Percentiles rank a stretch among this genome's conserved stretches.
Evolutionary conservation across 2,329 filamentous ascomycete genomes (phyloP).

Genomic region (Penicillium vulpinum): DNA sequence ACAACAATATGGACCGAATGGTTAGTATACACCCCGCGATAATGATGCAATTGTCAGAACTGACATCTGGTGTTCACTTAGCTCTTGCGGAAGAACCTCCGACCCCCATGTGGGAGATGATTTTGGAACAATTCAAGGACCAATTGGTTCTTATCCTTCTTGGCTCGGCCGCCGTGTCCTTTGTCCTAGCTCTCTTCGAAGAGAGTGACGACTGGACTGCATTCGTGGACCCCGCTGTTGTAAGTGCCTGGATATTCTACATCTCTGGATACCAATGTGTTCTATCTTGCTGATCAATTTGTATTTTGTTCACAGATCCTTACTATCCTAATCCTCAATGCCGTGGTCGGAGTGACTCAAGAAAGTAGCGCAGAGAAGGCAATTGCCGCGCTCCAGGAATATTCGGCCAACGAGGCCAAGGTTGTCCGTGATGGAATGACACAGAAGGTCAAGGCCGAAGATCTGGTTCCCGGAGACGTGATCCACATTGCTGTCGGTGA

Average conservation of each 20-base stretch:
- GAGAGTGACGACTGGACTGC: conserved; percentile 92
- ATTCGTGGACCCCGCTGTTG: conserved; percentile 93
- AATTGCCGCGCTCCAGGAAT: conserved; percentile 96
- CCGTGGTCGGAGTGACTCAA: conserved; percentile 95
- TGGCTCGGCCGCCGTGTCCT: conserved; percentile 88
- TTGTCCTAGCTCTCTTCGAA: conserved; percentile 89
- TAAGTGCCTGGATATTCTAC: conserved; percentile 53
- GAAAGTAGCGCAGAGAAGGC: conserved; percentile 98
- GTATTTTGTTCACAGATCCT: conserved; percentile 65
- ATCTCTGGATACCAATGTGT: neutral
- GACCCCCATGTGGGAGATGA: conserved; percentile 92
- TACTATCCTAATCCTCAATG: conserved; percentile 94
- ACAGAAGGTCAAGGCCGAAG: conserved; percentile 87
- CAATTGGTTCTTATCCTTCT: conserved; percentile 95
- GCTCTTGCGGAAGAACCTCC: conserved; percentile 85
- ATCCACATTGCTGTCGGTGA: conserved; percentile 86
- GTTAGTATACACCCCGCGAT: conserved; percentile 40
- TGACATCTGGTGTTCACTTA: conserved; percentile 35
- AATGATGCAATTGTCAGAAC: conserved; percentile 9
- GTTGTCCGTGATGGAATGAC: conserved; percentile 82
- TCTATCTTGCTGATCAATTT: conserved; percentile 17
- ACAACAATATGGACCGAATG: conserved; percentile 56
- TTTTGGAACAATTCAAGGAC: conserved; percentile 98
- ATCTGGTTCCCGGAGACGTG: conserved; percentile 92
- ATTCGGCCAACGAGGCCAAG: conserved; percentile 97